These are phyloP conservation scores for Neoboletus magnificus DNA, from an alignment of 768 basidiomycete genomes.

Conservation along the genomic window DNA sequence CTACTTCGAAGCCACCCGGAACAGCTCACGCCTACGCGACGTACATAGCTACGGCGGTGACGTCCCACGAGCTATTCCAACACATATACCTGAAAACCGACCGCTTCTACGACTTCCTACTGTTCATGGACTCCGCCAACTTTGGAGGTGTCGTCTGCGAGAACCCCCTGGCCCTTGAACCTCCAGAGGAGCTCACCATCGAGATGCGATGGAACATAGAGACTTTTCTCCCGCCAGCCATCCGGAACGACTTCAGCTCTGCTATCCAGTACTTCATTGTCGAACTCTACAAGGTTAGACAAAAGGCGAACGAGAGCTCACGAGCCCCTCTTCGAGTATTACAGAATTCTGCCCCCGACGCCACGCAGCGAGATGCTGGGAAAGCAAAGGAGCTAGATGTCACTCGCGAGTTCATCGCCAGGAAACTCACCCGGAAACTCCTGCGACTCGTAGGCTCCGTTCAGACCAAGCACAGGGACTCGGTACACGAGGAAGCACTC, in stretches of 20 bases:
- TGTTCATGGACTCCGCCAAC: constrained; percentile 96
- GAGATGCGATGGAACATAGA: constrained; percentile 94
- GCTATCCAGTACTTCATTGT: constrained; percentile 81
- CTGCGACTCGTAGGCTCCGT: constrained; percentile 65
- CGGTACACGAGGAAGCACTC: constrained; percentile 50
- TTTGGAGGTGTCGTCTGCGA: constrained; percentile 86
- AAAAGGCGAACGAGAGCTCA: constrained; percentile 52
- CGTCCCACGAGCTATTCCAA: constrained; percentile 92
- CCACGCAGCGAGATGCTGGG: constrained; percentile 60
- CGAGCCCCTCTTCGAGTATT: constrained; percentile 73
- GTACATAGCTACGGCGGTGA: constrained; percentile 91
- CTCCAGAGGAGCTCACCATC: constrained; percentile 64
- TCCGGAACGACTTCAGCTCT: constrained; percentile 73
- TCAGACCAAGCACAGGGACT: constrained; percentile 58
- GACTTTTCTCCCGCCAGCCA: constrained; percentile 78
- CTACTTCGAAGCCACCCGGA: constrained; percentile 94
- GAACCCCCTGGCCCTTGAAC: constrained; percentile 65
- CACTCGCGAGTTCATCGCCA: constrained; percentile 72
- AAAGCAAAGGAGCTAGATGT: constrained; percentile 69
- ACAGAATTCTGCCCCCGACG: constrained; percentile 60
- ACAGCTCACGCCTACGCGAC: constrained; percentile 95
- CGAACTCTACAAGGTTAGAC: constrained; percentile 75
- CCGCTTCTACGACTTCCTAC: constrained; percentile 87
- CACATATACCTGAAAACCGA: constrained; percentile 85
- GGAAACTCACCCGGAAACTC: constrained; percentile 77